These are phyloP conservation scores for Rhipidocladum racemiflorum DNA, from an alignment of 176 grass and related monocot species.

Conservation along the genomic window DNA sequence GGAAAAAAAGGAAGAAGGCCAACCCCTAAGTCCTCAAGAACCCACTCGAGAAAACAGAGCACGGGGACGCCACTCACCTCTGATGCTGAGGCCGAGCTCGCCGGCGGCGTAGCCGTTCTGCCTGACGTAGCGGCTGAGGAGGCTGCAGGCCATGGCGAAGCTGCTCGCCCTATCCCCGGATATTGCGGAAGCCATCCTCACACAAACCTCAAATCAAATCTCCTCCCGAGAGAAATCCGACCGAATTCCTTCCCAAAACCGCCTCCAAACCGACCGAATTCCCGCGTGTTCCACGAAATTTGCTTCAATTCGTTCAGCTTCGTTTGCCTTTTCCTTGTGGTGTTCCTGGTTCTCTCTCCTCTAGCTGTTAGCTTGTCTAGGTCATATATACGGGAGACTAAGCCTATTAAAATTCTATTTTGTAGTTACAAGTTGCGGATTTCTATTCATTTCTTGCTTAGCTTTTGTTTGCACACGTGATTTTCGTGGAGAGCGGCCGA, in stretches of 20 bases:
- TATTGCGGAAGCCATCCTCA: slow-evolving; percentile 45
- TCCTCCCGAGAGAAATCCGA: neutral
- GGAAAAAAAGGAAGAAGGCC: neutral
- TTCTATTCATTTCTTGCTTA: neutral
- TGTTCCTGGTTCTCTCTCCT: neutral
- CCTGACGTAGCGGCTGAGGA: slow-evolving; percentile 81
- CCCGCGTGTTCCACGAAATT: neutral
- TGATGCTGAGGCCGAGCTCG: slow-evolving; percentile 58
- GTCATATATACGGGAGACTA: slow-evolving; percentile 1
- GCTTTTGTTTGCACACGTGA: slow-evolving; percentile 28
- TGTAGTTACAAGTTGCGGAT: neutral
- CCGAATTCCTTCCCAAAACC: neutral
- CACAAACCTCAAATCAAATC: slow-evolving; percentile 35
- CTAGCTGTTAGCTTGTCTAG: neutral
- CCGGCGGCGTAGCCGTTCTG: slow-evolving; percentile 56
- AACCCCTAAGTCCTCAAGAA: neutral
- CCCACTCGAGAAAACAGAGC: neutral
- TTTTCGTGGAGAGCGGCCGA: slow-evolving; percentile 2
- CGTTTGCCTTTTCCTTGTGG: neutral
- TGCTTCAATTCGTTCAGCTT: neutral
- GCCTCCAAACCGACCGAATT: neutral
- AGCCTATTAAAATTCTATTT: neutral
- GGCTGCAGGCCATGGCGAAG: slow-evolving; percentile 70
- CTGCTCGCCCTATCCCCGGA: slow-evolving; percentile 51
- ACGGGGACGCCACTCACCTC: slow-evolving; percentile 33